Conservation (phyloP, 2,329 filamentous ascomycete genomes). For the Penicillium polonicum region DNA sequence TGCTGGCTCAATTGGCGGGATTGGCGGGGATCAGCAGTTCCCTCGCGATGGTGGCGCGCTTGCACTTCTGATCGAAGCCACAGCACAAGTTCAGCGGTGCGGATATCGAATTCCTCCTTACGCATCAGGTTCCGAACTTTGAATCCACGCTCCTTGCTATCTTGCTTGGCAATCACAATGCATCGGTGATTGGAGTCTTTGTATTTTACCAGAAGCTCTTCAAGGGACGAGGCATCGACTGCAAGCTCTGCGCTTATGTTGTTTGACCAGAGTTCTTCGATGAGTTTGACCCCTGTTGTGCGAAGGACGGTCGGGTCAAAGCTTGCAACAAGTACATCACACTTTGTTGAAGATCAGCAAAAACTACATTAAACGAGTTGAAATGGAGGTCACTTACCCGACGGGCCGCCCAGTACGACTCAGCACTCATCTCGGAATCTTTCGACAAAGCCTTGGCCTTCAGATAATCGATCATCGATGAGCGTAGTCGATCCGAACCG, state of each 20-base stretch:
- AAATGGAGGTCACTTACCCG: constrained; percentile 52
- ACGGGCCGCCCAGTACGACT: constrained; percentile 60
- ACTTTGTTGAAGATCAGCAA: constrained; percentile 48
- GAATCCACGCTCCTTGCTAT: constrained; percentile 57
- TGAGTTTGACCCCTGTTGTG: constrained; percentile 71
- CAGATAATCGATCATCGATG: constrained; percentile 56
- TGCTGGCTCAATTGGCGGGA: constrained; percentile 43
- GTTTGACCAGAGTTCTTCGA: constrained; percentile 76
- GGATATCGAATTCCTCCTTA: constrained; percentile 79
- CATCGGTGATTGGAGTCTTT: constrained; percentile 80
- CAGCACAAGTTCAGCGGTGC: constrained; percentile 67
- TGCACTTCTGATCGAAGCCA: constrained; percentile 82
- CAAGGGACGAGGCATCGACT: constrained; percentile 71
- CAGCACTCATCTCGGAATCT: constrained; percentile 64
- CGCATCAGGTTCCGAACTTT: constrained; percentile 77
- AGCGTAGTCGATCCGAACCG: constrained; percentile 78
- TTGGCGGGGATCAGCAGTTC: constrained; percentile 44
- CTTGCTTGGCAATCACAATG: constrained; percentile 80
- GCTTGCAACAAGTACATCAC: constrained; percentile 85
- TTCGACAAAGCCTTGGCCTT: constrained; percentile 62
- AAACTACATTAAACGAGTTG: neutral
- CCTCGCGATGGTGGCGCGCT: constrained; percentile 67
- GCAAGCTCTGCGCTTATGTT: constrained; percentile 88
- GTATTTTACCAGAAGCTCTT: constrained; percentile 66
- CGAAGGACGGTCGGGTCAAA: constrained; percentile 77